phyloP scores from a whole-genome alignment of 2,329 filamentous ascomycete genomes.

The Coniochaeta sp. region DNA sequence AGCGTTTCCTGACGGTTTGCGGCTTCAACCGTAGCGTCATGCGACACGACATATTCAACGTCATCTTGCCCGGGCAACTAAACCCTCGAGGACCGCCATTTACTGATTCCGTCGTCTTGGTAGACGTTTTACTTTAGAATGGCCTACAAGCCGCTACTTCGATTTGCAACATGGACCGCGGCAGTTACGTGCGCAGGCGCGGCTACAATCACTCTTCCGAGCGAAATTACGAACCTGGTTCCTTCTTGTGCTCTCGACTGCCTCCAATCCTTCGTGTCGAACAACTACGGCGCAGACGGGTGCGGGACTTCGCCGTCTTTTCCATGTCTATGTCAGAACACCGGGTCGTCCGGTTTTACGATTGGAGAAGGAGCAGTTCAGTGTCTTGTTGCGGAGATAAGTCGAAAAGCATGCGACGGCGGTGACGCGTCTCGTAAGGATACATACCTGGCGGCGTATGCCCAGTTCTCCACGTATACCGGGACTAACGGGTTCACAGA shows the following conservation, averaged over 20 bases:
- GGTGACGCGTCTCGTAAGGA: slow-evolving; percentile 32
- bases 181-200: slow-evolving; percentile 17
- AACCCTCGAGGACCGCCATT: slow-evolving; percentile 7
- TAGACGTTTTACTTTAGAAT: slow-evolving; percentile 38
- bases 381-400: slow-evolving; percentile 52
- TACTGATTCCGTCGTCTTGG: neutral
- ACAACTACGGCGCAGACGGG: slow-evolving; percentile 44
- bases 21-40: neutral
- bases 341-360: slow-evolving; percentile 56
- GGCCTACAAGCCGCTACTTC: slow-evolving; percentile 27
- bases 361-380: slow-evolving; percentile 65
- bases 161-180: slow-evolving; percentile 23
- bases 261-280: slow-evolving; percentile 54
- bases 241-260: slow-evolving; percentile 55
- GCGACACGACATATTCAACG: neutral
- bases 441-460: too few species aligned
- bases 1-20: neutral
- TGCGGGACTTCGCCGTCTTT: slow-evolving; percentile 47
- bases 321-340: slow-evolving; percentile 56
- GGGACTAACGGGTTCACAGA: slow-evolving; percentile 21
- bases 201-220: slow-evolving; percentile 23
- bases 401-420: slow-evolving; percentile 42
- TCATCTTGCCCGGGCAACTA: too few species aligned
- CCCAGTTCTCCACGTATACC: neutral
- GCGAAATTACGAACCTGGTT: slow-evolving; percentile 35